phyloP scores from a whole-genome alignment of 1,284 basidiomycete species.

The Melampsora americana region DNA sequence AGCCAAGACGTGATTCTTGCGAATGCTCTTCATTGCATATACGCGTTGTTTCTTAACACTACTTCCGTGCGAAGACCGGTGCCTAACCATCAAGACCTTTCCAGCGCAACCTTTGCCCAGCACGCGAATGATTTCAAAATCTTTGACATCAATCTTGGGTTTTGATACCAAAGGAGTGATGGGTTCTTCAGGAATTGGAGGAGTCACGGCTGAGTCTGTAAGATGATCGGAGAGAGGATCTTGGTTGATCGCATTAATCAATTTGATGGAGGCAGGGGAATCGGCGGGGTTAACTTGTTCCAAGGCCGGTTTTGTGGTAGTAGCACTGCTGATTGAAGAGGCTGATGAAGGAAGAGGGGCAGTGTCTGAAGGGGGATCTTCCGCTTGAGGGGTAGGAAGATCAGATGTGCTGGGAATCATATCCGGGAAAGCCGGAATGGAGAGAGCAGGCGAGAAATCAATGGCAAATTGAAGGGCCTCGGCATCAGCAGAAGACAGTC shows the following conservation, averaged over 20 bases:
- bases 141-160: conserved; percentile 60
- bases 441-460: too few species aligned
- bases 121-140: conserved; percentile 94
- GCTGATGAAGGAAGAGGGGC: not conserved
- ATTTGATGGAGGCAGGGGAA: not conserved
- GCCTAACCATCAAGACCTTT: conserved; percentile 59
- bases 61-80: conserved; percentile 1
- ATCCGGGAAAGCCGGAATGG: too few species aligned
- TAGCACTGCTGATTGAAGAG: not conserved
- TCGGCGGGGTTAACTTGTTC: not conserved
- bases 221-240: not conserved
- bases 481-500: not conserved
- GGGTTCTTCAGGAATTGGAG: too few species aligned
- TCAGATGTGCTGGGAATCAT: too few species aligned
- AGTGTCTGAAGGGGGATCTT: too few species aligned
- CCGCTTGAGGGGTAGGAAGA: too few species aligned
- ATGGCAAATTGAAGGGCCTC: not conserved
- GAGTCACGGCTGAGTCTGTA: too few species aligned
- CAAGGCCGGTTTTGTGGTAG: not conserved
- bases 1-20: conserved; percentile 88
- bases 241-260: not conserved
- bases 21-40: conserved; percentile 93
- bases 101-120: conserved; percentile 94
- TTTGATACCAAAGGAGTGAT: not conserved
- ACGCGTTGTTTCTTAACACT: conserved; percentile 54